phyloP scores from a whole-genome alignment of 352 stramenopile species.

The Phytopythium ostracodes region DNA sequence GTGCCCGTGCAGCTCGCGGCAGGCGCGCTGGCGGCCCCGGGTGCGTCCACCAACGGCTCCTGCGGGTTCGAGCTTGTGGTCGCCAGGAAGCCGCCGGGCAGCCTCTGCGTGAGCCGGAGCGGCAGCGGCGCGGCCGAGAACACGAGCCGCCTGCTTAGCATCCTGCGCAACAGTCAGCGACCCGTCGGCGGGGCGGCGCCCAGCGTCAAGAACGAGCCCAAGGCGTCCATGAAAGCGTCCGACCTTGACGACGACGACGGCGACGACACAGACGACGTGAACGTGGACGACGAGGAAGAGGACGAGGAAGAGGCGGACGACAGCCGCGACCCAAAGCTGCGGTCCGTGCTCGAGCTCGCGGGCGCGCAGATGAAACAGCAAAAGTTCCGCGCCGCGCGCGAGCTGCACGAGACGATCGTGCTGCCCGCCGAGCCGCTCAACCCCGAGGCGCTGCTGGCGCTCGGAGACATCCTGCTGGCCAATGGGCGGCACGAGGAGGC shows the following conservation, averaged over 20 bases:
- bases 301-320: conserved; percentile 6
- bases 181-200: background rate
- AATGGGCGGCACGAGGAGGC: conserved; percentile 39
- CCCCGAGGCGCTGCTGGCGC: conserved; percentile 38
- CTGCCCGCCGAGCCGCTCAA: conserved; percentile 32
- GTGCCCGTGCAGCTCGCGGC: conserved; percentile 13
- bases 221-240: background rate
- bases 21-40: background rate
- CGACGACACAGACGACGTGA: background rate
- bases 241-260: background rate
- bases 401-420: conserved; percentile 44
- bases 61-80: conserved; percentile 35
- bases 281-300: background rate
- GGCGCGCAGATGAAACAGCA: conserved; percentile 34
- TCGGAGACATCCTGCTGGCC: conserved; percentile 47
- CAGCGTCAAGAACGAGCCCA: background rate
- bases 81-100: conserved; percentile 13
- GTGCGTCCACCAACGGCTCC: conserved; percentile 18
- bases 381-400: conserved; percentile 41
- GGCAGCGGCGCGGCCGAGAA: conserved; percentile 5
- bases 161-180: background rate
- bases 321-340: conserved; percentile 18
- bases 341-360: conserved; percentile 30
- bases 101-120: background rate
- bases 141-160: conserved; percentile 7